Evolutionary conservation across 768 basidiomycete species (phyloP), one percentile per base, ranked within the genome.

Genomic region (Mycena filopes): DNA sequence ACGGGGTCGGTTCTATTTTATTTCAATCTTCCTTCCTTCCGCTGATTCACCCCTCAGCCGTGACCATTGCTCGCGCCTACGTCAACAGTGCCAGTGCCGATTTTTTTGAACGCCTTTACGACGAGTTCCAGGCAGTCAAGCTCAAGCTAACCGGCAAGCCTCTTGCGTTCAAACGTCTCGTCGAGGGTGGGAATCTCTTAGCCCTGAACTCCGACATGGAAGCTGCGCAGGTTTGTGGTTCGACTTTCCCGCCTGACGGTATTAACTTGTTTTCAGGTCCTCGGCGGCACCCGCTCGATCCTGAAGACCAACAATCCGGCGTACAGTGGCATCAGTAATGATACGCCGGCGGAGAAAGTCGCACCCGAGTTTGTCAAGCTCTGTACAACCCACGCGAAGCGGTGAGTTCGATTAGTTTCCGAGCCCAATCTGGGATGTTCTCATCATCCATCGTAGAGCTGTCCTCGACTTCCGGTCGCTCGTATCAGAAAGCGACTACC

Each of bases 31-130:
- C 2, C 0, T n/a, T 6, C 2, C 2, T 41, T 25, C 31, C 20
- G 4, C 18, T 40, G 11, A 50, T 23, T 21, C n/a, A n/a, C n/a
- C n/a, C n/a, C 25, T n/a, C 28, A 61, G 59, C 58, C 23, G 45
- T 66, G 23, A 66, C 65, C 9, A 57, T 66, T 23, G 65, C 58
- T 18, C 65, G 65, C 3, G 41, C 33, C 12, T 66, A 66, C 46
- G 38, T 50, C n/a, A 49, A 60, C 26, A 15, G 53, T 4, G 42
- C 65, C 20, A 61, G 43, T 23, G 31, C 58, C 1, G 53, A 61
- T 2, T 55, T 60, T 21, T 66, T 20, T 38, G 51, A 66, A 38
- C 42, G 40, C 10, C 45, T 66, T 11, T 66, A 45, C 28, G 65
- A 61, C 28, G 65, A 66, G 28, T 54, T 66, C 6, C 65, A 55